Base-by-base conservation (phyloP, 1,139 yeast species). In the Nadsonia commutata region DNA sequence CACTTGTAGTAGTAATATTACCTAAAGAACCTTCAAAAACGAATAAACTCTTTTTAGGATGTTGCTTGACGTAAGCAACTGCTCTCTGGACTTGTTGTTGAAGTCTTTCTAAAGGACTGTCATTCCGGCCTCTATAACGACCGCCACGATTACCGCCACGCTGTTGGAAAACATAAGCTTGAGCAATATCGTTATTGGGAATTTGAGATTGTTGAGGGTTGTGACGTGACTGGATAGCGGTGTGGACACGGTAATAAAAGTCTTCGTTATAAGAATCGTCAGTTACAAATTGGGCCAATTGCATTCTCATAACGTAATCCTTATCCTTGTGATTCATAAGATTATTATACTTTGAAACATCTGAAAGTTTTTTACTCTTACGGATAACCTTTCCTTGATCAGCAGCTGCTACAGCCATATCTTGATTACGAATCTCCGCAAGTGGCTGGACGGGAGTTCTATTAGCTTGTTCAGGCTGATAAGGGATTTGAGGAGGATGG, bases 201-300 rank as follows among this genome's bases (percentile, higher is more conserved):
- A 21, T 21, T 21, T 21, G 23, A 21, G 23, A 21, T 47, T 62
- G 65, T 42, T 58, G 58, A 23, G 65, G 71, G 64, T 66, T 72
- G 57, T 66, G 69, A 64, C 65, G 66, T 68, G 51, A 77, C 68
- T 80, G 93, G 56, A 90, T 75, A 40, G 90, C 86, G 58, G 88
- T 83, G 65, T 77, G 84, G 37, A 93, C 96, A 62, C 90, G 97
- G 56, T 83, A 86, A 60, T 90, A 90, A 57, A 90, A 93, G 65
- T 93, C 98, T 62, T 90, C 98, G 56, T 85, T 86, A 62, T 83
- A 85, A 9, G 98, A 98, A 61, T 93, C 98, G 46, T 88, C 97
- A 18, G 96, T 83, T 40, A 90, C 96, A 63, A 90, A 82, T 59
- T 88, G 96, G 40, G 95, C 86, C 51, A 90, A 72, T 64, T 93